Conservation (phyloP, 192 early-diverging fungal species). For the Thamnidium elegans region DNA sequence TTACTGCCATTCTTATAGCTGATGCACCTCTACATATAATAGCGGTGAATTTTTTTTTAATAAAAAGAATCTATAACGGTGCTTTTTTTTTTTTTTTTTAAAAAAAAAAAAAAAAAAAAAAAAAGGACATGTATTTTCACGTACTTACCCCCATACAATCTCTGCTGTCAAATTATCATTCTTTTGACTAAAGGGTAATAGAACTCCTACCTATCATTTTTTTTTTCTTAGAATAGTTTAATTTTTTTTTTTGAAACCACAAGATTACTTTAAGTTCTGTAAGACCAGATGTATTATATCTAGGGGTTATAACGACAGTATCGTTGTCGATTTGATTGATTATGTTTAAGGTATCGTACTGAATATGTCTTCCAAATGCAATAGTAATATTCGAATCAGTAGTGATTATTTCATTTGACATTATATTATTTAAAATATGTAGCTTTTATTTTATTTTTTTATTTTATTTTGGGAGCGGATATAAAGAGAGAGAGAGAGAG, state of each 20-base stretch:
- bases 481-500: too few species aligned
- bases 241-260: too few species aligned
- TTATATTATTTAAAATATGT: too few species aligned
- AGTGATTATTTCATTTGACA: too few species aligned
- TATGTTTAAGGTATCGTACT: slow-evolving; percentile 5
- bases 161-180: slow-evolving; percentile 25
- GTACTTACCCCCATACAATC: slow-evolving; percentile 29
- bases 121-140: too few species aligned
- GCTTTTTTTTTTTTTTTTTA: too few species aligned
- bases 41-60: too few species aligned
- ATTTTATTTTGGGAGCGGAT: too few species aligned
- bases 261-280: slow-evolving; percentile 15
- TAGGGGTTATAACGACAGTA: slow-evolving; percentile 10
- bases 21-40: slow-evolving; percentile 36
- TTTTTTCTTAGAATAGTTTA: background rate
- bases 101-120: too few species aligned
- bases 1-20: slow-evolving; percentile 43
- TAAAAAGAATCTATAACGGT: too few species aligned
- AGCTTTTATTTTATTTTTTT: too few species aligned
- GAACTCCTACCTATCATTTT: slow-evolving; percentile 21
- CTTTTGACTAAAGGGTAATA: slow-evolving; percentile 28
- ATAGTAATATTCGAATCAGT: background rate
- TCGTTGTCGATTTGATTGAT: slow-evolving; percentile 12
- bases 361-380: slow-evolving; percentile 9
- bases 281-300: slow-evolving; percentile 1